Conservation (phyloP, 2,329 filamentous ascomycete genomes). For the Achaetomium macrosporum region DNA sequence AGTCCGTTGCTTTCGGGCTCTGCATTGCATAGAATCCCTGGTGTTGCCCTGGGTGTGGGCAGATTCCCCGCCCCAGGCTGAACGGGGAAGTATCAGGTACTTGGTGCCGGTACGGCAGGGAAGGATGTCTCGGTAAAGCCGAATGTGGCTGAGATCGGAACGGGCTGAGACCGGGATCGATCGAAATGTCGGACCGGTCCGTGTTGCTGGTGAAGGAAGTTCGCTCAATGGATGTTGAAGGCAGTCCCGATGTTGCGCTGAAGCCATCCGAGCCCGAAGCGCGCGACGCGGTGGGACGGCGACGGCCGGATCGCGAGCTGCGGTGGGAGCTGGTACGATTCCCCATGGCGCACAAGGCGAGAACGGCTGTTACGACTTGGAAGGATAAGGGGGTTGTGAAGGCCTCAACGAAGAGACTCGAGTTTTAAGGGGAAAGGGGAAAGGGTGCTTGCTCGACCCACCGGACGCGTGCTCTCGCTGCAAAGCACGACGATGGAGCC, state of each 20-base stretch:
- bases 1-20: background rate
- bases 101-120: background rate
- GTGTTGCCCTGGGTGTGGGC: background rate
- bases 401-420: background rate
- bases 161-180: background rate
- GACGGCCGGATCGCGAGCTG: background rate
- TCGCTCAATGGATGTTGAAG: background rate
- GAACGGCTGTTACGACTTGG: background rate
- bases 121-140: background rate
- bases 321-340: background rate
- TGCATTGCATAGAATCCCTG: background rate
- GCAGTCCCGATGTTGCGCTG: background rate
- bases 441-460: background rate
- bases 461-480: too few species aligned
- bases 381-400: background rate
- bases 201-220: background rate
- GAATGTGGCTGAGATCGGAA: background rate
- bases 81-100: background rate
- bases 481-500: too few species aligned
- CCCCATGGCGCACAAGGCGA: background rate
- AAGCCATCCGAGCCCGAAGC: background rate
- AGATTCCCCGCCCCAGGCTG: background rate
- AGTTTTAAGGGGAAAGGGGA: background rate
- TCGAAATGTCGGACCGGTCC: background rate
- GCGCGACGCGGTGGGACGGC: background rate